Base-by-base conservation (phyloP, 768 basidiomycete genomes). In the Mycena latifolia region DNA sequence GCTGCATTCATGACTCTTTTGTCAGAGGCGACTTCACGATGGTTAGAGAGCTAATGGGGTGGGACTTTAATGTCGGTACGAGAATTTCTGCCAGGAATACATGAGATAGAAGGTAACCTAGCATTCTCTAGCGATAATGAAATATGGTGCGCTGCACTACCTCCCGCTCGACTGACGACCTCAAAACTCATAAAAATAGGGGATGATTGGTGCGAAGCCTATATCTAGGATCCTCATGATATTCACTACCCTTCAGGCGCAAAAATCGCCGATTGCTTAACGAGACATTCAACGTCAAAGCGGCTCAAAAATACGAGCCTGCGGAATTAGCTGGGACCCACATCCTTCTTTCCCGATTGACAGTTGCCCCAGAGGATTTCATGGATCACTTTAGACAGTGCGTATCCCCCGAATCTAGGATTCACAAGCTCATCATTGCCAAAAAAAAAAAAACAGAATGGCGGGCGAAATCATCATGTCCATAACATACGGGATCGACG, bases 331-430 rank as follows among this genome's bases (percentile, higher is more conserved):
- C 72, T 39, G 76, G 74, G 10, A 74, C 77, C 3, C 75, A 74
- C 51, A 43, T 69, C 15, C 69, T 82, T 17, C 72, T 79, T 14
- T 66, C 18, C 63, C 80, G 18, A 72, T 77, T 7, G 72, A 77
- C n/a, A 62, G 73, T 12, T n/a, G n/a, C n/a, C n/a, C 77, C 78
- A 5, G 75, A 77, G 18, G 73, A 78, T 31, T 77, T 79, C 55
- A 68, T 73, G 31, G 55, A 60, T 14, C 68, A 74, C 47, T 33
- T 72, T 5, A 55, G 68, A 69, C 74, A 76, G 80, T 81, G 62
- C 58, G 78, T 9, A 11, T 33, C 31, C 31, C 5, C 31, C 31
- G 31, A n/a, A n/a, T n/a, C n/a, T 33, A 33, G 31, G 6, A 33
- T 33, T 33, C 11, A 11, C 31, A 33, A 5, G 31, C 31, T 33